These are phyloP conservation scores for Phytophthora tubulina DNA, from an alignment of 352 stramenopile genomes.

Conservation along the genomic window DNA sequence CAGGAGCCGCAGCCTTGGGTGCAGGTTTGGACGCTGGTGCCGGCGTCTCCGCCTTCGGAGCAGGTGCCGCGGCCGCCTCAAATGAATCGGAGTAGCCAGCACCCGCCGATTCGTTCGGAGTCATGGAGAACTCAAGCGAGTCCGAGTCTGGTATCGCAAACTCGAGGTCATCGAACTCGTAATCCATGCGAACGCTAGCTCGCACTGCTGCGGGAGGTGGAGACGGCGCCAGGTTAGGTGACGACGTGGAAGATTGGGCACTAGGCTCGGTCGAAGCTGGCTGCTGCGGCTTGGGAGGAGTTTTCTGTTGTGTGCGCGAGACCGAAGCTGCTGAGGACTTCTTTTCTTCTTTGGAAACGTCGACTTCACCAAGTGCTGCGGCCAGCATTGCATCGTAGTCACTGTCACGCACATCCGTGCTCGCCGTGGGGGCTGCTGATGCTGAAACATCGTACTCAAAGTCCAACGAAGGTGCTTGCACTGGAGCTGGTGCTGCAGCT, in stretches of 20 bases:
- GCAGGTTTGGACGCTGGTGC: constrained; percentile 25
- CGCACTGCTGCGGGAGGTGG: constrained; percentile 27
- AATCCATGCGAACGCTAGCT: constrained; percentile 53
- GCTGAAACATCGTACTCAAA: constrained; percentile 41
- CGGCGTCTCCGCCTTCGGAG: constrained; percentile 24
- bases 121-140: constrained; percentile 48
- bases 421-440: constrained; percentile 27
- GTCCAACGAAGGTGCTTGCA: constrained; percentile 18
- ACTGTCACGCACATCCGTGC: constrained; percentile 37
- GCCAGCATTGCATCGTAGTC: constrained; percentile 48
- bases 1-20: constrained; percentile 25
- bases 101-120: constrained; percentile 18
- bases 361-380: constrained; percentile 42
- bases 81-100: constrained; percentile 28
- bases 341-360: constrained; percentile 34
- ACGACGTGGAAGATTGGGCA: constrained; percentile 14
- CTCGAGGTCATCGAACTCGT: constrained; percentile 73
- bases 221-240: constrained; percentile 25
- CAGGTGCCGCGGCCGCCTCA: constrained; percentile 25
- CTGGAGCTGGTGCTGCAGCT: constrained; percentile 19
- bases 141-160: constrained; percentile 63
- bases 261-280: constrained; percentile 6
- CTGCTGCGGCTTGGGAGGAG: constrained; percentile 8
- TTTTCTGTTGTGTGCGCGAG: not conserved
- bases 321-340: constrained; percentile 5